These are phyloP conservation scores for Dioscorea zingiberensis DNA, from an alignment of 106 monocot species.

Conservation along the genomic window DNA sequence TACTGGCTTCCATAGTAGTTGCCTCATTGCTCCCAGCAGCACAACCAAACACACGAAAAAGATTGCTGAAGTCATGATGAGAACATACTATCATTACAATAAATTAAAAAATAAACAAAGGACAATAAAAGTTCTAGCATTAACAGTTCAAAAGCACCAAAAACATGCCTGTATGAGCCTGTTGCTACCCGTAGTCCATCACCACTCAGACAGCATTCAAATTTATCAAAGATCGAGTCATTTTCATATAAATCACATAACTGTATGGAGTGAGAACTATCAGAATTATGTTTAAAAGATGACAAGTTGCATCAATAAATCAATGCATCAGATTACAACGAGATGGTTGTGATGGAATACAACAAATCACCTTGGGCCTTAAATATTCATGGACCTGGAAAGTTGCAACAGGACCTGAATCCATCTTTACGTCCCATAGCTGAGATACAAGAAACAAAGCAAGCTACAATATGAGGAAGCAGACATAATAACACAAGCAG, in stretches of 20 bases:
- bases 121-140: too few relatives aligned
- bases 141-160: neutral
- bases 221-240: conserved; percentile 98
- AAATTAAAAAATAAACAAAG: too few relatives aligned
- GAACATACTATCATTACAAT: neutral
- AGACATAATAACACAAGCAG: too few relatives aligned
- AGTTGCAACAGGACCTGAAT: conserved; percentile 76
- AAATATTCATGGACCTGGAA: conserved; percentile 92
- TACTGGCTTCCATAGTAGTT: conserved; percentile 89
- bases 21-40: conserved; percentile 70
- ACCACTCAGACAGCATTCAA: conserved; percentile 95
- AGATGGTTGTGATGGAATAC: neutral
- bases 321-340: too few relatives aligned
- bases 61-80: conserved; percentile 49
- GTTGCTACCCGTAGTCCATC: conserved; percentile 78
- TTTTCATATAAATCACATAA: conserved; percentile 96
- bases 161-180: conserved; percentile 80
- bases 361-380: conserved; percentile 69
- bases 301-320: too few relatives aligned
- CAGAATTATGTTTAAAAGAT: too few relatives aligned
- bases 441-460: conserved; percentile 14
- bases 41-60: conserved; percentile 94
- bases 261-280: conserved; percentile 24
- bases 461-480: too few relatives aligned
- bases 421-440: conserved; percentile 93